Evolutionary conservation across 495 filamentous ascomycete species (phyloP).

Genomic region (Daldinia concentrica): DNA sequence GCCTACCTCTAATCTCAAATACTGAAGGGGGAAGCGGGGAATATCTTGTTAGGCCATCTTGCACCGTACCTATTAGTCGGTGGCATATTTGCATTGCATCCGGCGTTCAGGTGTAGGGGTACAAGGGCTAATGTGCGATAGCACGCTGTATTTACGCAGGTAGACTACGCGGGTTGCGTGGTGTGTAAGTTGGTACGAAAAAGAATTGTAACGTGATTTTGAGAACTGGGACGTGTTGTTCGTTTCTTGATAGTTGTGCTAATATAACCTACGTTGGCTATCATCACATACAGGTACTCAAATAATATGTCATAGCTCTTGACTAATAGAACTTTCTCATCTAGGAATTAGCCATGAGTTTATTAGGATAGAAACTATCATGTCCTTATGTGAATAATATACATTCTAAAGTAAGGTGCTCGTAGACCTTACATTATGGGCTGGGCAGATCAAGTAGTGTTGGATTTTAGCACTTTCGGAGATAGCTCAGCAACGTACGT

Average conservation of each 20-base stretch:
- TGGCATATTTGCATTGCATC: conserved; percentile 35
- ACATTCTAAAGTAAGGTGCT: no score
- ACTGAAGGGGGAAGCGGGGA: neutral
- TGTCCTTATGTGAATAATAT: no score
- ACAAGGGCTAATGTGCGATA: conserved; percentile 26
- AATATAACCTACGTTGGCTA: no score
- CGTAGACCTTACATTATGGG: no score
- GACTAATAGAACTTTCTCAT: no score
- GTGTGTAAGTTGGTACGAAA: conserved; percentile 8
- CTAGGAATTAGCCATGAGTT: no score
- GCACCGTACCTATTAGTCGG: conserved; percentile 14
- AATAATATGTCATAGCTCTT: no score
- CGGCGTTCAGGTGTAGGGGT: conserved; percentile 36
- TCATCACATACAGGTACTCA: no score
- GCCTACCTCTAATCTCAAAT: neutral
- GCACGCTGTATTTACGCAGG: conserved; percentile 15
- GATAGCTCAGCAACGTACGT: no score
- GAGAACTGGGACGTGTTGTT: neutral
- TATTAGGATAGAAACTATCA: no score
- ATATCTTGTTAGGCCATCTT: conserved; percentile 13
- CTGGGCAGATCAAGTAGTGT: no score
- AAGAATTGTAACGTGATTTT: conserved; percentile 1
- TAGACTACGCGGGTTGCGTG: conserved; percentile 18
- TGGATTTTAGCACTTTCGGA: no score
- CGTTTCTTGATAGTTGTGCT: neutral